Evolutionary conservation across 129 eudicot genomes (phyloP).

Genomic region (sunflower (Helianthus annuus)): HanXRQr2.0-SUNRISE NC_035440.2:7185639-7186138

Average conservation of each 20-base stretch:
- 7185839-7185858: no score
- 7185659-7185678: background rate
- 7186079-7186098: constrained; percentile 92
- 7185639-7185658: background rate
- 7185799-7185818: no score
- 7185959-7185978: background rate
- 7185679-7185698: no score
- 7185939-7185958: no score
- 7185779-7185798: no score
- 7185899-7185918: background rate
- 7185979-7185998: constrained; percentile 68
- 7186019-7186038: constrained; percentile 93
- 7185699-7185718: no score
- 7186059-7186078: constrained; percentile 92
- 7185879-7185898: no score
- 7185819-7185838: no score
- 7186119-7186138: constrained; percentile 79
- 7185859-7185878: no score
- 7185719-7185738: background rate
- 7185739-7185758: background rate
- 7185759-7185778: background rate
- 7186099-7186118: constrained; percentile 92
- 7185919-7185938: no score
- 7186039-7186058: constrained; percentile 84
- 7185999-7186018: constrained; percentile 82